Evolutionary conservation across 2,329 filamentous ascomycete species (phyloP).

Genomic region (Arachnopeziza araneosa): DNA sequence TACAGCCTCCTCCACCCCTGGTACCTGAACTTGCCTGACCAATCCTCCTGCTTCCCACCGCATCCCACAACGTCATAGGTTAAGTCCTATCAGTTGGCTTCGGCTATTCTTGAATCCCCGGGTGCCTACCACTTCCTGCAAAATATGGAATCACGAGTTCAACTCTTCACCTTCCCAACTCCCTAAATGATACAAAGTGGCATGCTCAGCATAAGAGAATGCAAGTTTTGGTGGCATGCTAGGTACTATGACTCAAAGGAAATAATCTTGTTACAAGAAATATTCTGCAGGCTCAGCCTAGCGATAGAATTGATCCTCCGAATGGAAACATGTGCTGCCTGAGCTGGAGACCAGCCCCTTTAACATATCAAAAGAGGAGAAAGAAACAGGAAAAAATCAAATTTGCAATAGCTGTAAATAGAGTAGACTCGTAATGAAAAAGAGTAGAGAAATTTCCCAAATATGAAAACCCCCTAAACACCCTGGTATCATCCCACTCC

Average conservation of each 20-base stretch:
- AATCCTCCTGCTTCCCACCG: neutral
- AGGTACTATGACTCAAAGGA: neutral
- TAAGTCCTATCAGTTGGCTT: neutral
- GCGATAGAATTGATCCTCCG: neutral
- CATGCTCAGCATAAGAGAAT: neutral
- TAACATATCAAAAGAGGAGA: slow-evolving; percentile 2
- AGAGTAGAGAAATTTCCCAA: slow-evolving; percentile 10
- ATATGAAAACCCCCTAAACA: slow-evolving; percentile 15
- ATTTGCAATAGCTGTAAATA: slow-evolving; percentile 3
- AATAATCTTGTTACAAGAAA: neutral
- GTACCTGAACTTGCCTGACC: neutral
- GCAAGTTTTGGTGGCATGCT: neutral
- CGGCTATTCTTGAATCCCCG: neutral
- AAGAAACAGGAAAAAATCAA: neutral
- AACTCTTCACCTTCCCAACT: neutral
- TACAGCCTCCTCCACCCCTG: neutral
- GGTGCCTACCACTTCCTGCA: neutral
- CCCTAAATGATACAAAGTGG: neutral
- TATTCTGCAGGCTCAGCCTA: neutral
- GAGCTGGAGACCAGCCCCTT: slow-evolving; percentile 26
- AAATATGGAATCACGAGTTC: neutral
- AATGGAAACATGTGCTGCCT: slow-evolving; percentile 23
- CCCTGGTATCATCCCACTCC: slow-evolving; percentile 8
- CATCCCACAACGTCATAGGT: neutral
- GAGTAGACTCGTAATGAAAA: neutral